Evolutionary conservation across 2,329 filamentous ascomycete species (phyloP), one percentile per base, ranked within the genome.

Genomic region (Emmonsia crescens): DNA sequence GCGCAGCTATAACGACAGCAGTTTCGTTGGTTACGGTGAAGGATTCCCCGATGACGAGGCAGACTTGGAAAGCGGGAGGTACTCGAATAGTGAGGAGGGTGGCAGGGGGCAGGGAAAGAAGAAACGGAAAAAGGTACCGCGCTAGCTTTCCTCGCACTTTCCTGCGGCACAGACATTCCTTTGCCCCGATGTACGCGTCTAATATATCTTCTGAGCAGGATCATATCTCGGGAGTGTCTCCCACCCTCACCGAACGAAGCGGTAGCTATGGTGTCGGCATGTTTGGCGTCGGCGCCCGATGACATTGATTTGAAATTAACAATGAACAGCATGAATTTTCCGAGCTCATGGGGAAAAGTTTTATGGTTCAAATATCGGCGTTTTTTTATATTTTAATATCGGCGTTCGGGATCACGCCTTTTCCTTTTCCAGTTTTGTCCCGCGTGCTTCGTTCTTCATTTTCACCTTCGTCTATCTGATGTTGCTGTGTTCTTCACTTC

Each of bases 1-100:
- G 67, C 73, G 79, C 55, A 72, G 72, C 66, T 81, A 81, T 65
- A 77, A 78, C 65, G 79, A 81, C 55, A 76, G 77, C 64, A 80
- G 78, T 66, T 81, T 79, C 68, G 77, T 77, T 60, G 79, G 79
- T 1, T 80, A 81, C 64, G 78, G 77, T 59, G 78, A 80, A 73
- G 79, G 78, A 24, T 80, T 74, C 67, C 75, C 76, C 29, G 79
- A 81, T 68, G 77, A 79, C 61, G 78, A 80, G 62, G 74, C 75
- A 56, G 77, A 78, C 29, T 49, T 63, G 42, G 69, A 66, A 29
- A 68, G 68, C 36, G 74, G 71, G 42, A 73, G 77, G 54, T 77
- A 77, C 64, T 78, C 77, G 52, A 78, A 77, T 60, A 69, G 72
- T 62, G 76, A 76, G 62, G 76, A 73, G 54, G 69, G 69, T 9